phyloP scores from a whole-genome alignment of 345 rosid genomes.

The Pugionium dolabratum region DNA sequence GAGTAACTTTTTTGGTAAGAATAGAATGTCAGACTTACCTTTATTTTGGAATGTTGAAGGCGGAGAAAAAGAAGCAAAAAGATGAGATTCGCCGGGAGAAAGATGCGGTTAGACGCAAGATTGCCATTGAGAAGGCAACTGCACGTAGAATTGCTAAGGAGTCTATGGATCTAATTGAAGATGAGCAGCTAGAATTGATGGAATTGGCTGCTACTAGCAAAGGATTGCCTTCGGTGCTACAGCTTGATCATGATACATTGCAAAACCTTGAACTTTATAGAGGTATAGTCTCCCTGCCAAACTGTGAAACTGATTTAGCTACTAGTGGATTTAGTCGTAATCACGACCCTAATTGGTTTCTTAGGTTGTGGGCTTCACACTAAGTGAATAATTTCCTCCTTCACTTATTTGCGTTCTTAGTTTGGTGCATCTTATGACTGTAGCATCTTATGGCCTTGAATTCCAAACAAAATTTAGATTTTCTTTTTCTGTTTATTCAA shows the following conservation, averaged over 20 bases:
- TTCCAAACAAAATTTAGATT: constrained; percentile 1
- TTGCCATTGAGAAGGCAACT: constrained; percentile 96
- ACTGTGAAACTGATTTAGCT: constrained; percentile 17
- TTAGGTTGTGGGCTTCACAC: constrained; percentile 15
- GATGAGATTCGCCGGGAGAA: constrained; percentile 89
- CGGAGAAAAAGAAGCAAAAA: constrained; percentile 82
- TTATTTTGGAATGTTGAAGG: constrained; percentile 49
- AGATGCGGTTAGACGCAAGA: constrained; percentile 79
- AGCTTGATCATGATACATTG: constrained; percentile 79
- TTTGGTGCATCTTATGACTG: constrained; percentile 18
- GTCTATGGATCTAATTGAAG: constrained; percentile 97
- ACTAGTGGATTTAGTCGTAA: constrained; percentile 15
- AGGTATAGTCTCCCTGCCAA: constrained; percentile 51
- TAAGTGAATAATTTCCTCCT: not conserved
- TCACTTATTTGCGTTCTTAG: too few relatives aligned
- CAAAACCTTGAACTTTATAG: constrained; percentile 81
- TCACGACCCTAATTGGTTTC: constrained; percentile 10
- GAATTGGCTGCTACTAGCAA: constrained; percentile 90
- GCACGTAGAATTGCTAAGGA: constrained; percentile 97
- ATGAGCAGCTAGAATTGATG: constrained; percentile 98
- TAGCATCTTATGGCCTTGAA: constrained; percentile 16
- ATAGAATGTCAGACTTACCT: constrained; percentile 13
- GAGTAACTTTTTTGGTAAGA: constrained; percentile 24
- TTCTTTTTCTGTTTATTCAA: not conserved
- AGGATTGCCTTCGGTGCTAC: constrained; percentile 69